phyloP scores from a whole-genome alignment of 257 asterid species.

The Solanum raphanifolium region DNA sequence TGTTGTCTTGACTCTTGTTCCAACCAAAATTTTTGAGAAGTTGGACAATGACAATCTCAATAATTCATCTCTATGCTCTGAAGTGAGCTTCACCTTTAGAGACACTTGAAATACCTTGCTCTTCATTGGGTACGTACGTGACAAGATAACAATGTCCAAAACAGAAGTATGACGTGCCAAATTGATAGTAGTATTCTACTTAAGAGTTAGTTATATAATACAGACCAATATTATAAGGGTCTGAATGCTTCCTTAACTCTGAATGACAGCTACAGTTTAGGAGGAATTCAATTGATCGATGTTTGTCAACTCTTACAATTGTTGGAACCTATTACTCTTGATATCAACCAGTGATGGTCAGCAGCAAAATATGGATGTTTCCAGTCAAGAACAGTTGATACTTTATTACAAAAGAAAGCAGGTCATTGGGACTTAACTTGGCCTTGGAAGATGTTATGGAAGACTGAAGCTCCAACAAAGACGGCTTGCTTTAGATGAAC shows the following conservation, averaged over 20 bases:
- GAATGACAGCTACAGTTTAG: neutral
- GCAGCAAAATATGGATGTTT: neutral
- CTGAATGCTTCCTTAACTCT: neutral
- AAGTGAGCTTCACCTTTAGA: neutral
- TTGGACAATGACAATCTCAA: neutral
- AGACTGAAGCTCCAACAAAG: neutral
- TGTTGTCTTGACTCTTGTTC: neutral
- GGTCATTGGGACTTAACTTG: neutral
- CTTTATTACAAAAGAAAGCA: neutral
- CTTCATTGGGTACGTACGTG: neutral
- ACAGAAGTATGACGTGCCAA: neutral
- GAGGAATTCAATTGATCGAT: neutral
- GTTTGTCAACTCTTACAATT: neutral
- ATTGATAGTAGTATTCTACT: neutral
- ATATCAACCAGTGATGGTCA: neutral
- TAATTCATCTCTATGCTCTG: neutral
- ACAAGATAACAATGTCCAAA: neutral
- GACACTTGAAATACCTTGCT: neutral
- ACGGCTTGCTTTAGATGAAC: neutral
- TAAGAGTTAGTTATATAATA: neutral
- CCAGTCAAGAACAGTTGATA: neutral
- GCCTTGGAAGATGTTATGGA: neutral
- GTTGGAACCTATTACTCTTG: neutral
- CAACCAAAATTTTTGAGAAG: neutral
- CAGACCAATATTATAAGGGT: neutral